These are phyloP conservation scores for Astrephomene gubernaculifera DNA, from an alignment of 139 green algal species.

Conservation along the genomic window DNA sequence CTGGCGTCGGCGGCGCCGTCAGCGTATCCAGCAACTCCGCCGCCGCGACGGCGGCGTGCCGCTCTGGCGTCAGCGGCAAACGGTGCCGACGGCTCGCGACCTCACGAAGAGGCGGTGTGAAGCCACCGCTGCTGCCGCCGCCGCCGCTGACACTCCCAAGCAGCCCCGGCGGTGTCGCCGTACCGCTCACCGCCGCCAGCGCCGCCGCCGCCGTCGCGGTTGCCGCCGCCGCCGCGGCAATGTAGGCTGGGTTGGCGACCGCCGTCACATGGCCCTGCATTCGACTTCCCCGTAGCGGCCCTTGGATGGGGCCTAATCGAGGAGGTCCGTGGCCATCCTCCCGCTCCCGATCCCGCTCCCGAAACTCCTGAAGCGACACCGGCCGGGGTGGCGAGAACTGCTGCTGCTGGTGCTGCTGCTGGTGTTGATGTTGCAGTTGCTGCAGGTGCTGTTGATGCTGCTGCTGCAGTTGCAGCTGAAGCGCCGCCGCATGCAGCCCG, in stretches of 20 bases:
- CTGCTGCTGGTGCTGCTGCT: background rate
- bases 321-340: background rate
- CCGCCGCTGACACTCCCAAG: no score
- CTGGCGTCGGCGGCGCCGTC: background rate
- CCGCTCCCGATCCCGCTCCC: background rate
- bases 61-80: background rate
- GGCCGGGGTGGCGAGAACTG: background rate
- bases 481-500: no score
- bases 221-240: background rate
- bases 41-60: background rate
- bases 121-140: background rate
- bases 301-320: background rate
- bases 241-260: slow-evolving; percentile 16
- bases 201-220: background rate
- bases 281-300: background rate
- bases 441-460: background rate
- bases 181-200: background rate
- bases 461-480: background rate
- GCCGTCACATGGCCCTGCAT: slow-evolving; percentile 33
- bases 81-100: background rate
- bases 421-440: no score
- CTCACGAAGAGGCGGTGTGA: no score
- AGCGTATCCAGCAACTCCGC: background rate
- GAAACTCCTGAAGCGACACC: no score
- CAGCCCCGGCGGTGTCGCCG: background rate